Evolutionary conservation across 164 flowering plant genomes (phyloP), one percentile per base, ranked within the genome.

Genomic region (Warburgia ugandensis): DNA sequence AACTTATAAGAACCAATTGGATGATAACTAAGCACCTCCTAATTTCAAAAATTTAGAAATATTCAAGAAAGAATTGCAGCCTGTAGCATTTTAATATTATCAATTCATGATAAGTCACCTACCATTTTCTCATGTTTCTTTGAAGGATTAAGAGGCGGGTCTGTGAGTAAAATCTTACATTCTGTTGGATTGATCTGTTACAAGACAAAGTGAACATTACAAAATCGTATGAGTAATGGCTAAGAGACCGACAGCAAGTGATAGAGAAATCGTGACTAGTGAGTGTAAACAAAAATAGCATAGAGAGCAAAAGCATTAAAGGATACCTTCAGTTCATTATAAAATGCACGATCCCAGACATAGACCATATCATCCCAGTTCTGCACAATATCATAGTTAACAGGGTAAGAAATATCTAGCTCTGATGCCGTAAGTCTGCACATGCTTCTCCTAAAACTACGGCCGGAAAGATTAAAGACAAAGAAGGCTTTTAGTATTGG

Each of bases 331-430:
- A 94, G 69, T 67, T 89, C 97, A 55, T 72, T 77, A 65, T 58
- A 84, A 63, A 94, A 94, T 28, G 94, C 88, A 62, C 84, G 94
- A 58, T 94, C 99, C 97, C 97, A 89, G 19, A 94, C 82, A 60
- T 89, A 85, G 43, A 79, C 73, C 97, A 94, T 94, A 60, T 86
- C 99, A 38, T 94, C 99, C 99, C 99, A 94, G 53, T 94, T 94
- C 73, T 94, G 96, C 58, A 94, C 86, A 27, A 92, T 89, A 19
- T 97, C 99, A 73, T 94, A 84, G 66, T 73, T 77, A 37, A 94
- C 99, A 53, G 97, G 99, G 71, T 94, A 94, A 52, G 96, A 78
- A 59, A 94, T 70, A 67, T 94, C 97, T 55, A 94, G 66, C 38
- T n/a, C n/a, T 94, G 97, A 75, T 94, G 84, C 66, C 89, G 79